Conservation (phyloP, 495 filamentous ascomycete genomes). For the Penicillium flavigenum region DNA sequence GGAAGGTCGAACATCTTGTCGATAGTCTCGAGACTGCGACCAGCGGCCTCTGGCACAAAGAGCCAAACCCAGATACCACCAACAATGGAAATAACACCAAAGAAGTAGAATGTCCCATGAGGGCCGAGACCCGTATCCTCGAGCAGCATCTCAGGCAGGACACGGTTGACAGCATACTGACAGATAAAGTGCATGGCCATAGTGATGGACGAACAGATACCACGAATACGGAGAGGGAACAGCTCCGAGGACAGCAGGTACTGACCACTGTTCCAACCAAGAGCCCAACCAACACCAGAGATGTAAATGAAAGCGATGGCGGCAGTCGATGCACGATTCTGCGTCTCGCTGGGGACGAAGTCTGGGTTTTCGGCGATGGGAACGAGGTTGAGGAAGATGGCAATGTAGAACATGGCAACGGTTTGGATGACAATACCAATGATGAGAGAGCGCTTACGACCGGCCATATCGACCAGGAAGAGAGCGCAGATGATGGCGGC, state of each 20-base stretch:
- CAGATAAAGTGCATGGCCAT: constrained; percentile 57
- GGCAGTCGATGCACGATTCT: constrained; percentile 1
- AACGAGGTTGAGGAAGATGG: constrained; percentile 24
- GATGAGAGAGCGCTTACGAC: constrained; percentile 15
- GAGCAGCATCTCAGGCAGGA: constrained; percentile 7
- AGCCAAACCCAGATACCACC: constrained; percentile 51
- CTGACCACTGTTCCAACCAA: constrained; percentile 23
- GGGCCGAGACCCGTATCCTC: constrained; percentile 6
- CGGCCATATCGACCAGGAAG: constrained; percentile 20
- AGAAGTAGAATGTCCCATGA: constrained; percentile 8
- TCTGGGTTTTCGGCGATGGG: constrained; percentile 4
- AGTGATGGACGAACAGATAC: constrained; percentile 17
- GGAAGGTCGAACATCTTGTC: constrained; percentile 59
- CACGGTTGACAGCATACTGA: constrained; percentile 46
- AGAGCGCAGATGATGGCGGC: constrained; percentile 52
- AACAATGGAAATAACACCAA: constrained; percentile 44
- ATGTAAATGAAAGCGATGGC: constrained; percentile 21
- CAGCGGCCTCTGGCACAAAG: constrained; percentile 23
- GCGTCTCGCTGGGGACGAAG: neutral
- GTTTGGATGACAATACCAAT: constrained; percentile 18
- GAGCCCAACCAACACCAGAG: constrained; percentile 18
- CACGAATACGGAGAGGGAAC: constrained; percentile 17
- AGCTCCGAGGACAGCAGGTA: constrained; percentile 18
- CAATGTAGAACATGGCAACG: constrained; percentile 19
- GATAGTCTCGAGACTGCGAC: constrained; percentile 39